Conservation (phyloP, 1,139 yeast species). For the Lodderomyces pseudojiufengensis region DNA sequence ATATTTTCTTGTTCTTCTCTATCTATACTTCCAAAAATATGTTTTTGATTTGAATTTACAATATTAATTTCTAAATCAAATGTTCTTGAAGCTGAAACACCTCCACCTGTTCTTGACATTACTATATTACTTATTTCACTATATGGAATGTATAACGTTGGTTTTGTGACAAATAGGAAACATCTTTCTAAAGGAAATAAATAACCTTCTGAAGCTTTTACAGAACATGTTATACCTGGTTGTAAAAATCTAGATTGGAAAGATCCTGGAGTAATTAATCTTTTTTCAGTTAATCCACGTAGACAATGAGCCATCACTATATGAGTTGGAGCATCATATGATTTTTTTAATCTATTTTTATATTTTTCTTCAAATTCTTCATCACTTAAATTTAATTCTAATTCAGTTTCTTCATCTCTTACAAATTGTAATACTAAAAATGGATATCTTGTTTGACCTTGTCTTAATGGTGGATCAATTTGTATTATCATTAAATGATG, state of each 20-base stretch:
- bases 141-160: conserved; percentile 88
- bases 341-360: conserved; percentile 69
- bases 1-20: conserved; percentile 83
- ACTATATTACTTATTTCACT: conserved; percentile 73
- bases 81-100: conserved; percentile 78
- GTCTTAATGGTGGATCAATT: conserved; percentile 84
- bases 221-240: conserved; percentile 86
- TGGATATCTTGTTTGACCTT: conserved; percentile 96
- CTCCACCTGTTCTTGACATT: conserved; percentile 85
- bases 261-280: conserved; percentile 83
- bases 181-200: conserved; percentile 88
- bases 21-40: conserved; percentile 84
- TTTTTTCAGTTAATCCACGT: conserved; percentile 84
- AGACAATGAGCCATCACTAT: conserved; percentile 85
- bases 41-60: conserved; percentile 63
- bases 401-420: conserved; percentile 86
- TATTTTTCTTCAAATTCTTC: conserved; percentile 76
- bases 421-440: conserved; percentile 86
- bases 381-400: conserved; percentile 82
- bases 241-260: conserved; percentile 69
- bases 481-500: conserved; percentile 86
- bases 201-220: conserved; percentile 94
- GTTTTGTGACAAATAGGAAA: conserved; percentile 87
- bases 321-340: conserved; percentile 80
- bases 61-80: conserved; percentile 84